phyloP scores from a whole-genome alignment of 768 basidiomycete genomes.

The Scleroderma citrinum region DNA sequence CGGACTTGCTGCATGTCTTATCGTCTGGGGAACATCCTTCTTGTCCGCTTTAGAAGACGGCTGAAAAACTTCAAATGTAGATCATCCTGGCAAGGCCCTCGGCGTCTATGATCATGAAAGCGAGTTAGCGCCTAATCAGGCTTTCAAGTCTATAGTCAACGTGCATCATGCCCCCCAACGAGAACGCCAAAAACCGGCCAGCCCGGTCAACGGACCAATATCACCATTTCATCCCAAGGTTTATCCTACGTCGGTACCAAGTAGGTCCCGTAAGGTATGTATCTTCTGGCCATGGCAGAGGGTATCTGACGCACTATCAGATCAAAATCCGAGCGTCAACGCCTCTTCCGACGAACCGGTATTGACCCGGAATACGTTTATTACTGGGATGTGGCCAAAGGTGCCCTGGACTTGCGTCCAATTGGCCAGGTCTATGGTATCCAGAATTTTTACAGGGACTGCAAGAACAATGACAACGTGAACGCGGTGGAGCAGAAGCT shows the following conservation, averaged over 20 bases:
- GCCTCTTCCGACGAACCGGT: slow-evolving; percentile 3
- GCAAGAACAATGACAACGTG: slow-evolving; percentile 13
- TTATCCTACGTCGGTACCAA: slow-evolving; percentile 5
- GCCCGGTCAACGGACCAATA: slow-evolving; percentile 1
- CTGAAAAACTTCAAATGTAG: no score
- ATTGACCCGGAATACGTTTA: slow-evolving; percentile 4
- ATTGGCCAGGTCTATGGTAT: slow-evolving; percentile 9
- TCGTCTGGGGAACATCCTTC: no score
- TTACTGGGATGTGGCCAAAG: slow-evolving; percentile 7
- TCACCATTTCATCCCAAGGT: slow-evolving; percentile 10
- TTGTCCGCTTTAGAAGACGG: no score
- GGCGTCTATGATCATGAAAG: no score
- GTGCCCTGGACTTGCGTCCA: slow-evolving; percentile 5
- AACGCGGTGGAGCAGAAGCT: slow-evolving; percentile 27
- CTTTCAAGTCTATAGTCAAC: not conserved
- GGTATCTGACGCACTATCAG: not conserved
- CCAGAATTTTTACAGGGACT: slow-evolving; percentile 24
- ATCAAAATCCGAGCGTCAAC: slow-evolving; percentile 6
- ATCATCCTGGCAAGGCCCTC: no score
- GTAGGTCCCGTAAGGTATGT: slow-evolving; percentile 3
- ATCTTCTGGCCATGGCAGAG: no score
- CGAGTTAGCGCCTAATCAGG: not conserved
- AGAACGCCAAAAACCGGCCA: not conserved
- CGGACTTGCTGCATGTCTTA: no score
- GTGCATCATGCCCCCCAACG: not conserved